These are phyloP conservation scores for Diphasiastrum complanatum DNA, from an alignment of 83 land plant genomes.

Conservation along the genomic window DNA sequence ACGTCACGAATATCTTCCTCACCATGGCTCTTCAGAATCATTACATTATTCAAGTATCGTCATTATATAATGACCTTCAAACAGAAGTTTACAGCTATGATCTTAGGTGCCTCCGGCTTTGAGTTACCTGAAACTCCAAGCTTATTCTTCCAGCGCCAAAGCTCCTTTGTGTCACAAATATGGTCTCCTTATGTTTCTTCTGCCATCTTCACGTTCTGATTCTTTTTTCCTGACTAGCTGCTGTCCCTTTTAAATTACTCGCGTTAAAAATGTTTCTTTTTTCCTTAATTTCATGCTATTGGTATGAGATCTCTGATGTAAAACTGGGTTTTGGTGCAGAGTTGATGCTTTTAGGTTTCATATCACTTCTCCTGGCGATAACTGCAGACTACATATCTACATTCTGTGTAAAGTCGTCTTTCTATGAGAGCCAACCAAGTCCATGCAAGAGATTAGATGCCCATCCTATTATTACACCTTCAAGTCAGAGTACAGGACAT, in stretches of 20 bases:
- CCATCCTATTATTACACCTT: neutral
- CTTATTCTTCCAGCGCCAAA: neutral
- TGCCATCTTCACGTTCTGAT: neutral
- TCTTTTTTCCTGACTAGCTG: neutral
- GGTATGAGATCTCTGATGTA: no score
- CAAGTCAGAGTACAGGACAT: no score
- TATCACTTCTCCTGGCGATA: constrained; percentile 45
- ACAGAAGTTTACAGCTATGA: no score
- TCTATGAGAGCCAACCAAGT: no score
- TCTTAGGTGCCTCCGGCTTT: no score
- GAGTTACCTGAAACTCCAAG: no score
- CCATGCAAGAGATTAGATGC: no score
- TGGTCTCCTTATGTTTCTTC: neutral
- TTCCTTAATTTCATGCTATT: no score
- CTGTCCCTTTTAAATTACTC: no score
- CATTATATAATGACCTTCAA: no score
- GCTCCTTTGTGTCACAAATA: neutral
- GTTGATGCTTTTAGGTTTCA: constrained; percentile 64
- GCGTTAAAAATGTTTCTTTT: neutral
- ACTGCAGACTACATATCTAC: constrained; percentile 26
- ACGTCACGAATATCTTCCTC: neutral
- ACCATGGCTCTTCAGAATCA: constrained; percentile 7
- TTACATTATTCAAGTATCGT: no score
- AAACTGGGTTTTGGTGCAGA: no score
- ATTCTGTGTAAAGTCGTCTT: constrained; percentile 37